Percentiles rank a stretch among this genome's conserved stretches.
phyloP scores from a whole-genome alignment of 192 early-diverging fungal species.

The Martensiomyces pterosporus region DNA sequence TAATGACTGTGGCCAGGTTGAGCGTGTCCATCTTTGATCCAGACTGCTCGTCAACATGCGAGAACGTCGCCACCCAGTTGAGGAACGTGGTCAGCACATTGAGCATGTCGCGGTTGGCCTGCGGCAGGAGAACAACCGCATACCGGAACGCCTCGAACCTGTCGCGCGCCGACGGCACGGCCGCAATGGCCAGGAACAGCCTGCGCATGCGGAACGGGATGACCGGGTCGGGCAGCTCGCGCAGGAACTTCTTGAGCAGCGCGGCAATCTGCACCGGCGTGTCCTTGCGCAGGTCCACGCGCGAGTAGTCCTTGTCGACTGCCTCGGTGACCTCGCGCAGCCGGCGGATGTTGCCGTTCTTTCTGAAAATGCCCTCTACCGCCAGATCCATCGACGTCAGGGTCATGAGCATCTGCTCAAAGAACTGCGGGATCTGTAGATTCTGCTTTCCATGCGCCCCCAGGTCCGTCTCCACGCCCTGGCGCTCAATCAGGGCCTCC shows the following conservation, averaged over 20 bases:
- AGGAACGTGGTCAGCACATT: conserved; percentile 89
- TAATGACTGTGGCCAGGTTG: conserved; percentile 91
- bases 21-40: conserved; percentile 91
- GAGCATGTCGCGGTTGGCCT: conserved; percentile 86
- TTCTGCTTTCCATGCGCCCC: conserved; percentile 58
- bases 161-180: conserved; percentile 53
- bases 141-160: conserved; percentile 74
- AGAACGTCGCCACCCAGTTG: conserved; percentile 76
- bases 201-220: conserved; percentile 85
- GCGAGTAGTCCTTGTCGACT: conserved; percentile 76
- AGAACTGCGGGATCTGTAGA: conserved; percentile 77
- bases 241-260: conserved; percentile 91
- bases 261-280: conserved; percentile 92
- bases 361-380: conserved; percentile 93
- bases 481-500: conserved; percentile 75
- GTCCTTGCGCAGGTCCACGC: conserved; percentile 65
- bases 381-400: conserved; percentile 72
- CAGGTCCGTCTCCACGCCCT: conserved; percentile 77
- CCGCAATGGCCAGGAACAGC: conserved; percentile 77
- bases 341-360: conserved; percentile 94
- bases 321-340: conserved; percentile 81
- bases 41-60: conserved; percentile 61
- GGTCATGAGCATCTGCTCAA: conserved; percentile 74
- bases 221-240: conserved; percentile 93
- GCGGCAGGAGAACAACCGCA: conserved; percentile 79